Evolutionary conservation across 2,329 filamentous ascomycete species (phyloP).

Genomic region (Lachnellula hyalina): DNA sequence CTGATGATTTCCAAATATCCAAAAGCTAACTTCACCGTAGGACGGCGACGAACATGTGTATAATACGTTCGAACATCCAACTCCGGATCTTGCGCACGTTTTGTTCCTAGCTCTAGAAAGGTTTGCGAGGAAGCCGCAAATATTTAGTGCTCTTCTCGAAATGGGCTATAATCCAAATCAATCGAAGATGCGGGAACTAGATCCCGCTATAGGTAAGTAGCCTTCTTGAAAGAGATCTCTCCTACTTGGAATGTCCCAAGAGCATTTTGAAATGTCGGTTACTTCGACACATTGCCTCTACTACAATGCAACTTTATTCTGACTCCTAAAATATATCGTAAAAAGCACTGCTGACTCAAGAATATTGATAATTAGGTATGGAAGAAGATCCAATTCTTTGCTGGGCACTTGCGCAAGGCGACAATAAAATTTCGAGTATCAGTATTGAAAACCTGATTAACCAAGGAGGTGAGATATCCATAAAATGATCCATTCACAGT

Average conservation of each 20-base stretch:
- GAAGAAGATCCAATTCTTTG: slow-evolving; percentile 53
- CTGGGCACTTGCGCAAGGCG: slow-evolving; percentile 59
- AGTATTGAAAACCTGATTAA: slow-evolving; percentile 54
- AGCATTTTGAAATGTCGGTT: too few species aligned
- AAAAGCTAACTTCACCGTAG: not conserved
- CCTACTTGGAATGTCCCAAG: too few species aligned
- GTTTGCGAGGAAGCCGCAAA: slow-evolving; percentile 49
- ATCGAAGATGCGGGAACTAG: slow-evolving; percentile 3
- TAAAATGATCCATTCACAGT: not conserved
- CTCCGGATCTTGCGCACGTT: slow-evolving; percentile 39
- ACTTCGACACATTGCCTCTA: too few species aligned
- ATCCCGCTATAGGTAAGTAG: not conserved
- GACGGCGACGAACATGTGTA: slow-evolving; percentile 39
- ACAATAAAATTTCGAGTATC: slow-evolving; percentile 56
- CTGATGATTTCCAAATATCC: too few species aligned
- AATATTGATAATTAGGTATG: not conserved
- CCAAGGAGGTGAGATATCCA: slow-evolving; percentile 29
- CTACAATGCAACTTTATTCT: too few species aligned
- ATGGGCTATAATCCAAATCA: slow-evolving; percentile 46
- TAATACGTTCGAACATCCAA: slow-evolving; percentile 45
- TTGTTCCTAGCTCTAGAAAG: slow-evolving; percentile 48
- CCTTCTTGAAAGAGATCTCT: too few species aligned
- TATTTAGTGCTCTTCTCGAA: slow-evolving; percentile 48
- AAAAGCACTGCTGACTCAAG: too few species aligned
- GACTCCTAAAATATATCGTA: too few species aligned